These are phyloP conservation scores for Pulicaria dysenterica DNA, from an alignment of 129 eudicot species.

Conservation along the genomic window DNA sequence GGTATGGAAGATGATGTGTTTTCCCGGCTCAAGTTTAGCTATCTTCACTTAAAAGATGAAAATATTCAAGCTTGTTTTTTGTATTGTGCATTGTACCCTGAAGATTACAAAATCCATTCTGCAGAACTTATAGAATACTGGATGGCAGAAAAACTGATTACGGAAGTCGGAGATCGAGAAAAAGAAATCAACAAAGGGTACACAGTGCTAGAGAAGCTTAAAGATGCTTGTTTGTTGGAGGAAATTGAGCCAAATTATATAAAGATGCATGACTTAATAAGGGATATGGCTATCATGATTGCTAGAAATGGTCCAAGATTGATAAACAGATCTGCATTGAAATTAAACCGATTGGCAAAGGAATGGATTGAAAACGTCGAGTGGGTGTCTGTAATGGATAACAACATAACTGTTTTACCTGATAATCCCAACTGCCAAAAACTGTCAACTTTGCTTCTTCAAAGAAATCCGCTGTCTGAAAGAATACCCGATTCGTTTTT, in stretches of 20 bases:
- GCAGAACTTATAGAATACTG: conserved; percentile 52
- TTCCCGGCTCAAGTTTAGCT: conserved; percentile 43
- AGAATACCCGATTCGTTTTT: conserved; percentile 35
- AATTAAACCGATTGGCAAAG: conserved; percentile 23
- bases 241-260: conserved; percentile 32
- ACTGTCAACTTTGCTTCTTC: conserved; percentile 47
- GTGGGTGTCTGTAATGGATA: conserved; percentile 43
- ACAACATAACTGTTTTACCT: conserved; percentile 27
- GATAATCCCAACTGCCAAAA: conserved; percentile 38
- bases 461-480: conserved; percentile 28
- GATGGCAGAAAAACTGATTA: conserved; percentile 48
- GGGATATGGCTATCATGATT: conserved; percentile 47
- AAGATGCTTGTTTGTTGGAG: conserved; percentile 48
- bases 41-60: conserved; percentile 36
- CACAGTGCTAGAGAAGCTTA: conserved; percentile 40
- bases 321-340: conserved; percentile 34
- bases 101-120: conserved; percentile 33
- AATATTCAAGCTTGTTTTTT: conserved; percentile 36
- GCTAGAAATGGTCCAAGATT: conserved; percentile 38
- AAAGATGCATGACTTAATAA: conserved; percentile 44
- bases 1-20: conserved; percentile 48
- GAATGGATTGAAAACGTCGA: conserved; percentile 40
- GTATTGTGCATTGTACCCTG: conserved; percentile 50
- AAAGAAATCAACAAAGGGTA: conserved; percentile 41
- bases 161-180: conserved; percentile 36